phyloP scores from a whole-genome alignment of 768 basidiomycete species.

The Naganishia antarctica region DNA sequence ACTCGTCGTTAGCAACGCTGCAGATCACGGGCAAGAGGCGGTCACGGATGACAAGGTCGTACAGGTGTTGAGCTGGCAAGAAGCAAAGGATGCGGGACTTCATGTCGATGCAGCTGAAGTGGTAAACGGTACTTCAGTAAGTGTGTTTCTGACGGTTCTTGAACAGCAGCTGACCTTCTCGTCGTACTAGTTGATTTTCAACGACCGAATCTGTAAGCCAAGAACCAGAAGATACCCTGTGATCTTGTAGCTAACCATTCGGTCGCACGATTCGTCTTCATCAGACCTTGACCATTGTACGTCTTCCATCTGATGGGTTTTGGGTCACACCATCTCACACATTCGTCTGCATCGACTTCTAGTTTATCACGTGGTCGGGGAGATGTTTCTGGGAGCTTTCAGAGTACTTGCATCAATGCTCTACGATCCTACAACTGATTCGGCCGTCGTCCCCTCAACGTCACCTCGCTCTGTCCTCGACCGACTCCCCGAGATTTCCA shows the following conservation, averaged over 20 bases:
- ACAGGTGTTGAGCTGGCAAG: constrained; percentile 17
- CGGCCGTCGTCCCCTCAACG: constrained; percentile 9
- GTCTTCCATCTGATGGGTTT: not conserved
- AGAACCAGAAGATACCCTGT: too few relatives aligned
- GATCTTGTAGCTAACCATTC: too few relatives aligned
- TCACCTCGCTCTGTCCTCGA: not conserved
- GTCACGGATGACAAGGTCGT: constrained; percentile 23
- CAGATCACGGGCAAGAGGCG: constrained; percentile 12
- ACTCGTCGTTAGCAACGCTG: constrained; percentile 20
- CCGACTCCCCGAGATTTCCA: not conserved
- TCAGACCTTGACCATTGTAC: constrained; percentile 34
- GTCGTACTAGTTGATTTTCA: constrained; percentile 32
- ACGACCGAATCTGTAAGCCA: constrained; percentile 37
- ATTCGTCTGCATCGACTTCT: not conserved
- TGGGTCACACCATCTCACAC: not conserved
- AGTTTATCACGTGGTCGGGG: constrained; percentile 41
- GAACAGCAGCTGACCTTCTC: not conserved
- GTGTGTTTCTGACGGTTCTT: not conserved
- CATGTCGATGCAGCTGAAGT: constrained; percentile 19
- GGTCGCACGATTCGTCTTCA: not conserved
- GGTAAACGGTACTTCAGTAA: constrained; percentile 31
- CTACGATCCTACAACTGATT: constrained; percentile 9
- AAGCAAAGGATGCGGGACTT: constrained; percentile 27
- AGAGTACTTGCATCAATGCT: constrained; percentile 31
- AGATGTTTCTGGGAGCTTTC: constrained; percentile 37